Conservation (phyloP, 2,329 filamentous ascomycete species). For the Aspergillus carbonarius region DNA sequence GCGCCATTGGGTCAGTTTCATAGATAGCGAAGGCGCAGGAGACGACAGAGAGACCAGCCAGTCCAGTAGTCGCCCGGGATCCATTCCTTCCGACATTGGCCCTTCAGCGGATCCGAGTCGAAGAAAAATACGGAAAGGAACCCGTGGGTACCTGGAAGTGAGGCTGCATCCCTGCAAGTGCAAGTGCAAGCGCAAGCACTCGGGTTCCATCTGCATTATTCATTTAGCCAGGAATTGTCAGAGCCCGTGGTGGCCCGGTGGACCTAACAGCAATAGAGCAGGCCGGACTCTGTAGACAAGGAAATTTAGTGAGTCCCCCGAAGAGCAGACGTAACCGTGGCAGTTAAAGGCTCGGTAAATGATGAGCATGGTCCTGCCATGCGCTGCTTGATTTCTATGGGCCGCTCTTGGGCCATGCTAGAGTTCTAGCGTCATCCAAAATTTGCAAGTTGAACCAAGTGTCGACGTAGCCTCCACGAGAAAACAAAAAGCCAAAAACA, state of each 20-base stretch:
- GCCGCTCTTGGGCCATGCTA: neutral
- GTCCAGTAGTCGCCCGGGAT: neutral
- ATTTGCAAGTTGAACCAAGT: neutral
- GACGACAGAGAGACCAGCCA: neutral
- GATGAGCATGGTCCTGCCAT: conserved; percentile 12
- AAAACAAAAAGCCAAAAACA: conserved; percentile 1
- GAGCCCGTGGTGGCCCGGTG: neutral
- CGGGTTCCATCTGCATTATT: neutral
- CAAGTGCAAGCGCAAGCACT: neutral
- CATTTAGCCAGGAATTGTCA: neutral
- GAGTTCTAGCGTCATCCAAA: neutral
- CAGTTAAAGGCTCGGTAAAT: neutral
- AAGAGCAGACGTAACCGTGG: neutral
- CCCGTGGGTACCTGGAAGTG: neutral
- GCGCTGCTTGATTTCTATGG: conserved; percentile 13
- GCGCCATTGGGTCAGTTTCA: neutral
- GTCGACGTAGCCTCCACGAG: neutral
- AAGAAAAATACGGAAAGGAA: neutral
- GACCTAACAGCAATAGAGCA: neutral
- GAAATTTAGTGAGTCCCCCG: neutral
- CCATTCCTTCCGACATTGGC: neutral
- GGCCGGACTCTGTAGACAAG: neutral
- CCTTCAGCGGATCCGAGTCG: neutral
- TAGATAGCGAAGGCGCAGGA: neutral
- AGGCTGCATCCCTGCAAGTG: neutral